Conservation (phyloP, 1,284 basidiomycete genomes). For the Boletus chippewaensis region DNA sequence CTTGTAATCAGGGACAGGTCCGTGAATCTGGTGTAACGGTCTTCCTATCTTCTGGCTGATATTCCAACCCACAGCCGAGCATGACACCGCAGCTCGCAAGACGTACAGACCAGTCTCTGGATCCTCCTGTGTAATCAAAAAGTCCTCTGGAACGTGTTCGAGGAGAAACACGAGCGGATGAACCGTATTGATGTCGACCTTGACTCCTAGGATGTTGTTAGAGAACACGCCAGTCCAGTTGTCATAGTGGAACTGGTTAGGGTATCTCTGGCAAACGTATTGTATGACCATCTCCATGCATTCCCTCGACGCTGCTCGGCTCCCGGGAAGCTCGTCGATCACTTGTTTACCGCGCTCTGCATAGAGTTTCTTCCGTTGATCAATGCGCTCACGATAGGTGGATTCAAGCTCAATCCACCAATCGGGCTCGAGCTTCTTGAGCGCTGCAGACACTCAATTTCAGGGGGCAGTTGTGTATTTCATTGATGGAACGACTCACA, state of each 20-base stretch:
- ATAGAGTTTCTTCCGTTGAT: conserved; percentile 38
- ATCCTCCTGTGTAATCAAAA: conserved; percentile 38
- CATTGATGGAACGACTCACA: conserved; percentile 28
- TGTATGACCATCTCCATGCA: conserved; percentile 46
- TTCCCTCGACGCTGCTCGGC: conserved; percentile 39
- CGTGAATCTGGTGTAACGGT: conserved; percentile 41
- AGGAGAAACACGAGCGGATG: conserved; percentile 40
- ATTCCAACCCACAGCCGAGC: conserved; percentile 46
- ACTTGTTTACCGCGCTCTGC: conserved; percentile 34
- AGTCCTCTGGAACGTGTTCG: conserved; percentile 47
- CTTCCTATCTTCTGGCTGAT: conserved; percentile 41
- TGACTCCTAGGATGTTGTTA: conserved; percentile 38
- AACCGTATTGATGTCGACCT: conserved; percentile 24
- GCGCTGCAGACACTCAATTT: conserved; percentile 28
- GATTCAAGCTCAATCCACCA: conserved; percentile 51
- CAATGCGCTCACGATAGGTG: conserved; percentile 40
- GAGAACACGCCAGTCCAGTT: conserved; percentile 32
- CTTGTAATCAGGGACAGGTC: conserved; percentile 43
- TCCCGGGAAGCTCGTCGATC: conserved; percentile 38
- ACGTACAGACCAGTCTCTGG: conserved; percentile 37
- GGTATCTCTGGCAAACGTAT: conserved; percentile 43
- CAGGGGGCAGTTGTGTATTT: neutral
- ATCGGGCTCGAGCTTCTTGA: conserved; percentile 44
- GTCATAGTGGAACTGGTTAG: conserved; percentile 39
- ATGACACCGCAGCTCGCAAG: conserved; percentile 38